Base-by-base conservation (phyloP, 2,329 filamentous ascomycete genomes). In the Didymella segeticola region DNA sequence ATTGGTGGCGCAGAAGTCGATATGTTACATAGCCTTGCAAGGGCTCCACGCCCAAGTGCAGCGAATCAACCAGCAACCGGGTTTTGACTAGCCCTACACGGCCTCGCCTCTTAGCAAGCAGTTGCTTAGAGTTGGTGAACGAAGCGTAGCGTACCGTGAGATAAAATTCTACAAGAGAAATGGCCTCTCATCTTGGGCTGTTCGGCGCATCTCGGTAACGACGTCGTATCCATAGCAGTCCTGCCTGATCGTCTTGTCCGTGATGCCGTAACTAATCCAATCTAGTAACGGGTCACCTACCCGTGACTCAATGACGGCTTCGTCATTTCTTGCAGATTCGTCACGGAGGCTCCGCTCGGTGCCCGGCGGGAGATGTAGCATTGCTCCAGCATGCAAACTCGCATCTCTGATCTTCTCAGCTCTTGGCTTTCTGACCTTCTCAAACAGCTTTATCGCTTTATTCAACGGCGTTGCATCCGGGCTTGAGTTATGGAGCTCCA, bases 141-240 rank as follows among this genome's bases (percentile, higher is more conserved):
- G n/a, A n/a, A n/a, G n/a, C n/a, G n/a, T n/a, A n/a, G n/a, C n/a
- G n/a, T n/a, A n/a, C n/a, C n/a, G n/a, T n/a, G n/a, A n/a, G n/a
- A n/a, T n/a, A n/a, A n/a, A 43, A 4, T 1, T 26, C 11, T 19
- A 15, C 26, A n/a, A 11, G 1, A 19, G 17, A 14, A 26, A 14
- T 3, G 25, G 14, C 8, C 31, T n/a, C 5, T 46, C 20, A 10
- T 29, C 31, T 5, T 23, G 4, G 5, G 42, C 43, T 30, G 42
- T 42, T 11, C 22, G 22, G 3, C 8, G 42, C 25, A 53, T 36
- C 29, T 47, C 48, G 19, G 33, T 25, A 27, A 42, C 37, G n/a
- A 56, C 58, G 33, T 63, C 55, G 29, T 63, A 63, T n/a, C 51
- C 47, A 59, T 63, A 63, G 20, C 60, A 61, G 27, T 47, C 48